Evolutionary conservation across 306 rosid genomes (phyloP).

Genomic region (Acacia crassicarpa): DNA sequence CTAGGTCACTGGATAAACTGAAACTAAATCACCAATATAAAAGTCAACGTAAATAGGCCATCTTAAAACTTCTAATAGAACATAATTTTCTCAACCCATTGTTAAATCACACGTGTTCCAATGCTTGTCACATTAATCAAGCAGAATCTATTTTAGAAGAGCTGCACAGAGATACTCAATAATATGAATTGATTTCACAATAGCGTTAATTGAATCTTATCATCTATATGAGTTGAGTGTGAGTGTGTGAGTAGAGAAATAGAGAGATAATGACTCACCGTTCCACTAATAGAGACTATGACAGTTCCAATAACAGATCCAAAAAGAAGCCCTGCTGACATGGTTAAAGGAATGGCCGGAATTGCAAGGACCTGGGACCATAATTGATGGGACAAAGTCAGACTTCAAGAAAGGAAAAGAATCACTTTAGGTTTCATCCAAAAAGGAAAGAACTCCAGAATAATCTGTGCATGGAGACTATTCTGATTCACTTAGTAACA

Average conservation of each 20-base stretch:
- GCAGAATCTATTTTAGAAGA: background rate
- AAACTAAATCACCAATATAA: background rate
- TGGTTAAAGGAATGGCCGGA: conserved; percentile 92
- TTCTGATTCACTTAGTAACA: background rate
- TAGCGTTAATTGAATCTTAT: background rate
- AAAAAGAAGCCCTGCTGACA: conserved; percentile 98
- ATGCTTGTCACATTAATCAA: background rate
- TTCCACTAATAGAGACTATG: conserved; percentile 94
- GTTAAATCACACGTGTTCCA: background rate
- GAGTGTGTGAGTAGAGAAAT: background rate
- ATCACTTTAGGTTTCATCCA: background rate
- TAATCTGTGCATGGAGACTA: background rate
- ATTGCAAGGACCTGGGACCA: conserved; percentile 81
- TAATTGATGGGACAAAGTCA: conserved; percentile 31
- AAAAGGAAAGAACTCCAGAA: background rate
- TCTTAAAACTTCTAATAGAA: background rate
- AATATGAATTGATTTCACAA: background rate
- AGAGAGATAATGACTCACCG: conserved; percentile 49
- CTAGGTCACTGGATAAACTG: background rate
- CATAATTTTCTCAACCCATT: background rate
- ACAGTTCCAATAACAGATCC: conserved; percentile 79
- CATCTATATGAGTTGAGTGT: background rate
- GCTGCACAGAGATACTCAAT: background rate
- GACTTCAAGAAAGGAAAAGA: conserved; percentile 8
- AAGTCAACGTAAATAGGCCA: background rate